Percentiles rank a stretch among this genome's conserved stretches.
These are phyloP conservation scores for Heritiera fomes DNA, from an alignment of 345 rosid genomes.

Conservation along the genomic window DNA sequence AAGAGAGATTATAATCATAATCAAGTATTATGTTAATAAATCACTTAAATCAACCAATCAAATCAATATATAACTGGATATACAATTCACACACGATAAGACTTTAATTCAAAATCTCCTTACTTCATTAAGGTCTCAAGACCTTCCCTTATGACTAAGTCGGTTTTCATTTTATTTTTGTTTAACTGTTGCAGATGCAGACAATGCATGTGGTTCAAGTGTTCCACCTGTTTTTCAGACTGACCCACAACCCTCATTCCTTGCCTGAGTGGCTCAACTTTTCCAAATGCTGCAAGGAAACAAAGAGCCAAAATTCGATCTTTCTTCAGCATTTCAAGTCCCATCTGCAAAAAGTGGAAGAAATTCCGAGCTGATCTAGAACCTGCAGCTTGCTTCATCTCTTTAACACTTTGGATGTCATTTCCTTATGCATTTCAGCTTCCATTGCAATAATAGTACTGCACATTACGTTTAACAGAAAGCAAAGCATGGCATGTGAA, in stretches of 20 bases:
- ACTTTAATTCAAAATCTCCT: too few species aligned
- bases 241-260: slow-evolving; percentile 35
- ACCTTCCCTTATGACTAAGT: too few species aligned
- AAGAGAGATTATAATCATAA: too few species aligned
- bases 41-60: too few species aligned
- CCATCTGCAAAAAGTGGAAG: slow-evolving; percentile 13
- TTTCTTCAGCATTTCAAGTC: slow-evolving; percentile 15
- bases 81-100: too few species aligned
- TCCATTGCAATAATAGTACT: background rate
- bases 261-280: slow-evolving; percentile 12
- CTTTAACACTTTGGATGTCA: slow-evolving; percentile 10
- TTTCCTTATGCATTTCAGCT: background rate
- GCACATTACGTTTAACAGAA: background rate
- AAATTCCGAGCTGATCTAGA: slow-evolving; percentile 8
- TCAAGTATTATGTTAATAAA: too few species aligned
- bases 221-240: slow-evolving; percentile 23
- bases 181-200: slow-evolving; percentile 14
- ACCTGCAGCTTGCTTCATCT: slow-evolving; percentile 6
- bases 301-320: slow-evolving; percentile 3
- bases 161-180: background rate
- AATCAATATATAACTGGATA: background rate
- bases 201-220: slow-evolving; percentile 37
- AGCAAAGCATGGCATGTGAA: background rate
- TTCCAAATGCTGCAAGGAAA: background rate
- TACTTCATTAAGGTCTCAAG: too few species aligned